Evolutionary conservation across 139 green algal genomes (phyloP), one percentile per base, ranked within the genome.

Genomic region (Chlorella vulgaris): DNA sequence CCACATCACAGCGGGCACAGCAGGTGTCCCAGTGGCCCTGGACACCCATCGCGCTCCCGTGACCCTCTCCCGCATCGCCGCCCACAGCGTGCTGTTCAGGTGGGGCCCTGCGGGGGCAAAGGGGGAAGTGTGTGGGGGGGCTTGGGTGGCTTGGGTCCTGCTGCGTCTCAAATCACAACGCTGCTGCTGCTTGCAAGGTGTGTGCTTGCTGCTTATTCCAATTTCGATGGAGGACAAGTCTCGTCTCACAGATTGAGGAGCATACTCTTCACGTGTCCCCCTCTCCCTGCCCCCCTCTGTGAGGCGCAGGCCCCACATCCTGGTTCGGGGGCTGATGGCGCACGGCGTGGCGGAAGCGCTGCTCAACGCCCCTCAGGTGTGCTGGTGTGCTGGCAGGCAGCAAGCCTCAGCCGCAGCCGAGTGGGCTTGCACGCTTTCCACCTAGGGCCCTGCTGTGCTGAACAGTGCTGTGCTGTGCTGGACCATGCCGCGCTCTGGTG

Each of bases 261-360:
- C n/a, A n/a, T n/a, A n/a, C n/a, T n/a, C 47, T 58, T 58, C 13
- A 10, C 47, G 15, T 15, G 15, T 58, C 13, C 13, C 47, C 47
- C 15, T 58, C 47, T 15, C 47, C 10, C 47, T 58, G 47, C 47
- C 15, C 15, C 47, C 47, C 47, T 24, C 15, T 58, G 10, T 58
- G 13, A 5, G 28, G 3, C 24, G 47, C 70, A 78, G 83, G 71
- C 84, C 89, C 5, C 68, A 62, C 28, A 83, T 90, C 51, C 68
- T 92, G 67, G 66, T 86, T 42, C 78, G 83, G 2, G 86, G 76
- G 31, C 40, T 92, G 33, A 55, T 83, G 53, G 89, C 86, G 1
- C 85, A 92, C 55, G 80, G 69, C 29, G 43, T 90, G n/a, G 91
- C 89, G 26, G 91, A 94, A 58, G 88, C 84, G 7, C 66, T 94